phyloP scores from a whole-genome alignment of 2,329 filamentous ascomycete genomes.

The Aspergillus novofumigatus region DNA sequence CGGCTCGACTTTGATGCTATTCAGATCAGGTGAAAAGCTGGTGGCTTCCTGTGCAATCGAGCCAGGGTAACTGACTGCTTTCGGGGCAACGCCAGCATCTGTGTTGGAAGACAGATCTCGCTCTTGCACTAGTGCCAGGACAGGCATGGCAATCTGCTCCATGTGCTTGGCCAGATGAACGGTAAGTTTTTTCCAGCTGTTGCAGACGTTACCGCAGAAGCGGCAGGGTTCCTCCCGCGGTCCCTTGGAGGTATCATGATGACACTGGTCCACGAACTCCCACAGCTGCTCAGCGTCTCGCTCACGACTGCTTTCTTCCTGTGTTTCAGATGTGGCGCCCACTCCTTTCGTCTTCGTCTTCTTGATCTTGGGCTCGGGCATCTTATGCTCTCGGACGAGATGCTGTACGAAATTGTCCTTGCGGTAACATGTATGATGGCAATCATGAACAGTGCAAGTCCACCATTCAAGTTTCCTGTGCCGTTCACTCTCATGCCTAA shows the following conservation, averaged over 20 bases:
- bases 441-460: constrained; percentile 77
- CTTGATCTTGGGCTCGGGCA: constrained; percentile 75
- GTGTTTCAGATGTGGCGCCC: constrained; percentile 41
- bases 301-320: constrained; percentile 23
- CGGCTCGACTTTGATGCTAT: constrained; percentile 3
- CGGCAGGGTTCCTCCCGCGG: constrained; percentile 77
- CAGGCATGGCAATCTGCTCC: constrained; percentile 83
- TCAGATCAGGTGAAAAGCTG: constrained; percentile 7
- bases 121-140: constrained; percentile 54
- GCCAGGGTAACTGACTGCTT: constrained; percentile 5
- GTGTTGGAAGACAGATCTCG: constrained; percentile 29
- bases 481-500: constrained; percentile 86
- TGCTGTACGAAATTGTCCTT: constrained; percentile 93
- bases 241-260: constrained; percentile 60
- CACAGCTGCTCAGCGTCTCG: constrained; percentile 61
- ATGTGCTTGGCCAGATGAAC: constrained; percentile 94
- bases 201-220: constrained; percentile 78
- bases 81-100: constrained; percentile 6
- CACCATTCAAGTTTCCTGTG: constrained; percentile 90
- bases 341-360: constrained; percentile 53
- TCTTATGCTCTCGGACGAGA: constrained; percentile 85
- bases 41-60: constrained; percentile 5
- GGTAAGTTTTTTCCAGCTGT: constrained; percentile 86
- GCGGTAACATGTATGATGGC: constrained; percentile 75
- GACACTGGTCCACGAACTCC: constrained; percentile 74